These are phyloP conservation scores for Daphne laureola DNA, from an alignment of 441 rosid genomes.

Conservation along the genomic window DNA sequence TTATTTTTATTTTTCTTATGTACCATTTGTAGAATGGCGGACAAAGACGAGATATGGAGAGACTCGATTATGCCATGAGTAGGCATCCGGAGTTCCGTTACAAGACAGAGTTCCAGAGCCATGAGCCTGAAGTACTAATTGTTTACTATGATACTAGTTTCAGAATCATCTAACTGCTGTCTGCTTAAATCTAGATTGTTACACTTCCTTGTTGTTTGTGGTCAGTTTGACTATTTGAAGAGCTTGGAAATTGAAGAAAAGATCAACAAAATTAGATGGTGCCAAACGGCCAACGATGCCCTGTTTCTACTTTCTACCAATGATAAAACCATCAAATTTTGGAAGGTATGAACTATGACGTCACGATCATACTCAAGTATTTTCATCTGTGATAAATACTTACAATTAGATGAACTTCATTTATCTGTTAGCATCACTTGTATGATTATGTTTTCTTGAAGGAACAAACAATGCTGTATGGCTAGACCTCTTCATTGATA, in stretches of 20 bases:
- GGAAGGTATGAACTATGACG: slow-evolving; percentile 76
- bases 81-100: slow-evolving; percentile 94
- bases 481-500: too few species aligned
- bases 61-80: slow-evolving; percentile 43
- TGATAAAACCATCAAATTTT: slow-evolving; percentile 90
- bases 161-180: neutral
- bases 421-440: too few species aligned
- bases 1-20: slow-evolving; percentile 12
- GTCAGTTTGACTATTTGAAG: slow-evolving; percentile 95
- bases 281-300: slow-evolving; percentile 82
- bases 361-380: too few species aligned
- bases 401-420: too few species aligned
- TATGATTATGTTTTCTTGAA: too few species aligned
- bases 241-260: slow-evolving; percentile 99
- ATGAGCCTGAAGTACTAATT: slow-evolving; percentile 83
- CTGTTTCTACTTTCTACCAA: slow-evolving; percentile 90
- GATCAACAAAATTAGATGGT: slow-evolving; percentile 97
- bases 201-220: slow-evolving; percentile 6
- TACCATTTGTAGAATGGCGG: slow-evolving; percentile 50
- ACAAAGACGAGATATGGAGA: slow-evolving; percentile 69
- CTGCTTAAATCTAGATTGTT: neutral
- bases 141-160: neutral
- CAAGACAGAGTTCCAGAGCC: slow-evolving; percentile 98
- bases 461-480: too few species aligned
- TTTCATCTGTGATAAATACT: too few species aligned